Conservation (phyloP, 345 rosid species). For the Salix caprea region DNA sequence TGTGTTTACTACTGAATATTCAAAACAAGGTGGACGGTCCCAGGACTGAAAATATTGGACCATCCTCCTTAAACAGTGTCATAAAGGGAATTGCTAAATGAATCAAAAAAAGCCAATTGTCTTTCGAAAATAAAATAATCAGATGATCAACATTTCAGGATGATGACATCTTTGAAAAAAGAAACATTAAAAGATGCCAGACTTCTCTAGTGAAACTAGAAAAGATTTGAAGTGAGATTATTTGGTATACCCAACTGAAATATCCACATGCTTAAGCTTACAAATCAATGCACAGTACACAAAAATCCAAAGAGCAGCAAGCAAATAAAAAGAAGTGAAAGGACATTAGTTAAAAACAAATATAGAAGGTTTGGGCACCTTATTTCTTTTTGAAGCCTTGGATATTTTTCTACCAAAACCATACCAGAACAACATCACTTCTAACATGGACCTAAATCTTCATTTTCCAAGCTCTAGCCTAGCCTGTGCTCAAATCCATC, state of each 20-base stretch:
- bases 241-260: neutral
- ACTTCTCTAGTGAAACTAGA: too few relatives aligned
- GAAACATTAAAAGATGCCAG: neutral
- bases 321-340: neutral
- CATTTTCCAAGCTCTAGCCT: neutral
- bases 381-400: neutral
- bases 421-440: neutral
- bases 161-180: neutral
- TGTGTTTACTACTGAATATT: neutral
- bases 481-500: neutral
- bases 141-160: neutral
- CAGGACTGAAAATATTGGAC: neutral
- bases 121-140: neutral
- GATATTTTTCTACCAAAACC: neutral
- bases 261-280: neutral
- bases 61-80: neutral
- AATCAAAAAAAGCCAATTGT: neutral
- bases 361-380: neutral
- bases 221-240: neutral
- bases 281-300: neutral
- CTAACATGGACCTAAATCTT: neutral
- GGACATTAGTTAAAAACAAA: neutral
- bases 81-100: neutral
- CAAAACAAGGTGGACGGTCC: neutral
- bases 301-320: neutral